Conservation (phyloP, 139 green algal genomes). For the Volvox africanus region DNA sequence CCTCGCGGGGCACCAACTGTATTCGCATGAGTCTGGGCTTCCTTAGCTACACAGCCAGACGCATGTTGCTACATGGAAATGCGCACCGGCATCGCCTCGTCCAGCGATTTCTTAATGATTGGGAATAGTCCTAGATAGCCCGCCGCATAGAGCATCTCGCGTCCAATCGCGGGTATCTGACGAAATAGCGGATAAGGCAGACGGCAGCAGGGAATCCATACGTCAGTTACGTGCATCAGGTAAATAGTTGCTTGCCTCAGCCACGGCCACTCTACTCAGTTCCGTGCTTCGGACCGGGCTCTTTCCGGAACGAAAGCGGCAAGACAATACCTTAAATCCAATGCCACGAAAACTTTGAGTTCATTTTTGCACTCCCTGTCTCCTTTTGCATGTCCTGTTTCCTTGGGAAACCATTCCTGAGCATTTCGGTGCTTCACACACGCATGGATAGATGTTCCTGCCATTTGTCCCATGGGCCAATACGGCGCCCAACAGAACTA, state of each 20-base stretch:
- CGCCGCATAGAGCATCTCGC: slow-evolving; percentile 87
- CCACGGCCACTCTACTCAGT: background rate
- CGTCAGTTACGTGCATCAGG: no score
- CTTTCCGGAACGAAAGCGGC: no score
- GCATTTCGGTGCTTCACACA: no score
- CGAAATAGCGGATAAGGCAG: background rate
- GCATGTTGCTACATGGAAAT: background rate
- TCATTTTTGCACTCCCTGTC: background rate
- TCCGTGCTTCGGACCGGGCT: background rate
- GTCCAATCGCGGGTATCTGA: slow-evolving; percentile 59
- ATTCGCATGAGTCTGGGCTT: no score
- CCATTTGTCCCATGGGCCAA: background rate
- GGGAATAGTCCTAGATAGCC: slow-evolving; percentile 88
- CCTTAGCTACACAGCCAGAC: no score
- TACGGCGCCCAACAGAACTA: background rate
- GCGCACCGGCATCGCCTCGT: slow-evolving; percentile 35
- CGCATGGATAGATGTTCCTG: no score
- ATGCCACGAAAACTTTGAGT: background rate
- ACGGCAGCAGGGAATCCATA: no score
- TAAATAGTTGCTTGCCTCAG: background rate
- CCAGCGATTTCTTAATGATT: slow-evolving; percentile 72
- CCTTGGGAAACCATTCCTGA: no score
- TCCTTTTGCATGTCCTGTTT: no score
- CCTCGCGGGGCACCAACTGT: no score
- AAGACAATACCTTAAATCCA: background rate